These are phyloP conservation scores for Hirschfeldia incana DNA, from an alignment of 345 rosid genomes.

Conservation along the genomic window DNA sequence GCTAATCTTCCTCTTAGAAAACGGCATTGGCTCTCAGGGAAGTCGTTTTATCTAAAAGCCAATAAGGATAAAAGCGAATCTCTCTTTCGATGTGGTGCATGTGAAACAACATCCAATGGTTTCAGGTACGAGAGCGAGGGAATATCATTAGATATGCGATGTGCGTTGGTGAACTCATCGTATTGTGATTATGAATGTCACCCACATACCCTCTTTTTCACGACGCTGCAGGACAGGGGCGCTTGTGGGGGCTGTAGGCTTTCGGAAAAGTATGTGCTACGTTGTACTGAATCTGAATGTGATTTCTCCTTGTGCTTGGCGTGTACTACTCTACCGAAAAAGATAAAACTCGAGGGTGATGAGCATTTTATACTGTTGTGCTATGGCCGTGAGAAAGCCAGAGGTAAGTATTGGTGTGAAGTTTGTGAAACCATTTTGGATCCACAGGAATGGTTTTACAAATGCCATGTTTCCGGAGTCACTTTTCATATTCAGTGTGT, in stretches of 20 bases:
- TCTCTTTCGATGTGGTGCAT: background rate
- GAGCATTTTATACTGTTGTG: background rate
- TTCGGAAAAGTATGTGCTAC: background rate
- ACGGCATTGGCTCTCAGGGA: background rate
- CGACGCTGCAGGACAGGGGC: background rate
- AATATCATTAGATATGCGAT: background rate
- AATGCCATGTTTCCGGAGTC: background rate
- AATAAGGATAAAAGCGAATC: background rate
- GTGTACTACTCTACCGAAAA: background rate
- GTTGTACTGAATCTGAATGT: background rate
- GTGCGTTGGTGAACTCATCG: background rate
- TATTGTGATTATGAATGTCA: background rate
- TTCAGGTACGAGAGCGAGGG: background rate
- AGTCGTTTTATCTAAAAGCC: background rate
- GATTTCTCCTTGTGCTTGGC: background rate
- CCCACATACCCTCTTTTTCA: background rate
- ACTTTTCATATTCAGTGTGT: background rate
- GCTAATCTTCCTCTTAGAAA: slow-evolving; percentile 22
- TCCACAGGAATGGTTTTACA: background rate
- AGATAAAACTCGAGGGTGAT: background rate
- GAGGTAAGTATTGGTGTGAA: background rate
- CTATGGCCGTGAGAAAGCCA: background rate
- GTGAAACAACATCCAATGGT: background rate
- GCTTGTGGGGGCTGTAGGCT: background rate
- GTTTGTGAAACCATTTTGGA: background rate